A percentile compares a stretch with the other conserved stretches of the same genome.
Evolutionary conservation across 495 filamentous ascomycete genomes (phyloP).

Genomic region (Aspergillus ellipticus): DNA sequence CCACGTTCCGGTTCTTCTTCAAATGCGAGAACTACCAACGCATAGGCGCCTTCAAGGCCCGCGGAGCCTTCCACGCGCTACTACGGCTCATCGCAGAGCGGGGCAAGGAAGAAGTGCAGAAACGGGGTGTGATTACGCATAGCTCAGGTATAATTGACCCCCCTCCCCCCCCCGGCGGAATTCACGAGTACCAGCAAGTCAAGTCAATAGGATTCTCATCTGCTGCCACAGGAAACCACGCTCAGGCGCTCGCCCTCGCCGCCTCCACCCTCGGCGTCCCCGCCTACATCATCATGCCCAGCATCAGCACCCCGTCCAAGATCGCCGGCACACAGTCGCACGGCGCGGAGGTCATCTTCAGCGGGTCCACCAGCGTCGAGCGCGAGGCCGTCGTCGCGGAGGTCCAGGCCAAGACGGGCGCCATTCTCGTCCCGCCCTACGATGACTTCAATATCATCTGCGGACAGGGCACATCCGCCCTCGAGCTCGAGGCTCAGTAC

Average conservation of each 20-base stretch:
- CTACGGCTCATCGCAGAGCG: constrained; percentile 63
- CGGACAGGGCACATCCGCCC: constrained; percentile 81
- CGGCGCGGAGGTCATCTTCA: constrained; percentile 77
- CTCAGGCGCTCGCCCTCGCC: constrained; percentile 88
- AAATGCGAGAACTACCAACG: constrained; percentile 95
- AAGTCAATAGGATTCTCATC: constrained; percentile 14
- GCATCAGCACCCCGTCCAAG: constrained; percentile 76
- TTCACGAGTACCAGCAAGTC: no score
- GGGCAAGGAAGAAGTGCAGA: constrained; percentile 50
- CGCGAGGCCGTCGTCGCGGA: constrained; percentile 70
- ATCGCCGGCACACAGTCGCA: constrained; percentile 75
- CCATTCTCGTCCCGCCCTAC: constrained; percentile 81
- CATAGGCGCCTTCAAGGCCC: constrained; percentile 88
- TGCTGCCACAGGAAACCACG: constrained; percentile 77
- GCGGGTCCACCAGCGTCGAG: constrained; percentile 73
- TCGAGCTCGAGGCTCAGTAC: constrained; percentile 79
- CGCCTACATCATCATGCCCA: constrained; percentile 88
- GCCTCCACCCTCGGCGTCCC: constrained; percentile 61
- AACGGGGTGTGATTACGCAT: constrained; percentile 83
- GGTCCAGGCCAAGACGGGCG: constrained; percentile 65
- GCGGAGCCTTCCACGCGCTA: constrained; percentile 88
- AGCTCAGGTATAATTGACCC: constrained; percentile 60
- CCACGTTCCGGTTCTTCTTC: constrained; percentile 77
- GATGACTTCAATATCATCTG: constrained; percentile 88
- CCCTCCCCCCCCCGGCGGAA: no score